Evolutionary conservation across 306 rosid genomes (phyloP).

Genomic region (Senna tora): DNA sequence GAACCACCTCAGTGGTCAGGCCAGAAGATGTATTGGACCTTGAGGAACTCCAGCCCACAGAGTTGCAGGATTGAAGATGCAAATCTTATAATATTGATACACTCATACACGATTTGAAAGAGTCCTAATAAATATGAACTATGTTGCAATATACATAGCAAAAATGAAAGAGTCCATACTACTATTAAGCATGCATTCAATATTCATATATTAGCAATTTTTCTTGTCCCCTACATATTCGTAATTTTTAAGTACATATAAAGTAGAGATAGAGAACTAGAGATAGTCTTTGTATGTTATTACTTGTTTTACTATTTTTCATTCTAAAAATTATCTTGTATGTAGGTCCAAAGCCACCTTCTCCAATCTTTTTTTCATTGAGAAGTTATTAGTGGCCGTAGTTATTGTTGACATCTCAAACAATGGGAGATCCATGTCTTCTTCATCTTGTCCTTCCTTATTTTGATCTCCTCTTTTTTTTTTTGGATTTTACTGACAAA

Average conservation of each 20-base stretch:
- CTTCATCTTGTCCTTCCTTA: slow-evolving; percentile 31
- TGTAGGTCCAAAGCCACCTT: slow-evolving; percentile 52
- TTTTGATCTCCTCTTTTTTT: not conserved
- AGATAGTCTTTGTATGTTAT: not conserved
- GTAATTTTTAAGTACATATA: not conserved
- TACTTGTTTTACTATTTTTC: not conserved
- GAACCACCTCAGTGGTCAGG: too few relatives aligned
- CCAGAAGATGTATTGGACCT: too few relatives aligned
- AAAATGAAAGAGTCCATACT: too few relatives aligned
- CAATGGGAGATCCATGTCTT: slow-evolving; percentile 48
- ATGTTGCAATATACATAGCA: too few relatives aligned
- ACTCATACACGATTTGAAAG: too few relatives aligned
- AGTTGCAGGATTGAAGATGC: too few relatives aligned
- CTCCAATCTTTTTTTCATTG: slow-evolving; percentile 39
- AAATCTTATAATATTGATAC: too few relatives aligned
- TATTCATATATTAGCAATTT: too few relatives aligned
- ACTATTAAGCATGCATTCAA: too few relatives aligned
- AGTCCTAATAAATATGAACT: too few relatives aligned
- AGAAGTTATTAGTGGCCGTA: slow-evolving; percentile 40
- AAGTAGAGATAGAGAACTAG: not conserved
- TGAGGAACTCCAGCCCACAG: too few relatives aligned
- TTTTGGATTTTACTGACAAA: not conserved
- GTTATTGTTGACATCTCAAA: slow-evolving; percentile 34
- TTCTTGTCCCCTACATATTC: slow-evolving; percentile 14
- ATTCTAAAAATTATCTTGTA: slow-evolving; percentile 28